These are phyloP conservation scores for Candida caryicola DNA, from an alignment of 805 yeast genomes.

Conservation along the genomic window DNA sequence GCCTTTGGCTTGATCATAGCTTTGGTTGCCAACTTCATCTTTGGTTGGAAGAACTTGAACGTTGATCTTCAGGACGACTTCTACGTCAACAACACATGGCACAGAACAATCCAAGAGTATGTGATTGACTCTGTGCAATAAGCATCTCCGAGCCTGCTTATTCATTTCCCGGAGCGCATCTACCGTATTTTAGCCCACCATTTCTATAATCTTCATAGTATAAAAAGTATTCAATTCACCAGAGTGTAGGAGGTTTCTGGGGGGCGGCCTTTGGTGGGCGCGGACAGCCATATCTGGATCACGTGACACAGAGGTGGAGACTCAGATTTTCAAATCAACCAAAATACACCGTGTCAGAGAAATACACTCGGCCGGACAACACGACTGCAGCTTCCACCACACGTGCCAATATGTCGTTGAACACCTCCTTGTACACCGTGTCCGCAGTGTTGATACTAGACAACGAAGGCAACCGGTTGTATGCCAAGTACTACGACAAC, in stretches of 20 bases:
- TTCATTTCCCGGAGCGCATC: not conserved
- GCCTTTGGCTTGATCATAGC: conserved; percentile 67
- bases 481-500: conserved; percentile 78
- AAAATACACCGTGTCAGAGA: conserved; percentile 9
- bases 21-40: conserved; percentile 66
- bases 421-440: conserved; percentile 73
- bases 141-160: not conserved
- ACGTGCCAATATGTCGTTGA: conserved; percentile 36
- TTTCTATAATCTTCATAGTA: too few relatives aligned
- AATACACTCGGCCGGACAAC: conserved; percentile 4
- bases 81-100: conserved; percentile 31
- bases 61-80: conserved; percentile 26
- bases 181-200: too few relatives aligned
- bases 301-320: too few relatives aligned
- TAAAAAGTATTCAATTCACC: too few relatives aligned
- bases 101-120: conserved; percentile 33
- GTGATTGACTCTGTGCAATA: conserved; percentile 25
- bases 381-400: too few relatives aligned
- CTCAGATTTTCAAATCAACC: not conserved
- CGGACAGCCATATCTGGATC: too few relatives aligned
- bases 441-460: conserved; percentile 80
- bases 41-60: conserved; percentile 45
- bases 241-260: too few relatives aligned
- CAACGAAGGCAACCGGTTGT: conserved; percentile 73
- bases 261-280: too few relatives aligned